phyloP scores from a whole-genome alignment of 495 filamentous ascomycete genomes.

The Rostrohypoxylon terebratum region DNA sequence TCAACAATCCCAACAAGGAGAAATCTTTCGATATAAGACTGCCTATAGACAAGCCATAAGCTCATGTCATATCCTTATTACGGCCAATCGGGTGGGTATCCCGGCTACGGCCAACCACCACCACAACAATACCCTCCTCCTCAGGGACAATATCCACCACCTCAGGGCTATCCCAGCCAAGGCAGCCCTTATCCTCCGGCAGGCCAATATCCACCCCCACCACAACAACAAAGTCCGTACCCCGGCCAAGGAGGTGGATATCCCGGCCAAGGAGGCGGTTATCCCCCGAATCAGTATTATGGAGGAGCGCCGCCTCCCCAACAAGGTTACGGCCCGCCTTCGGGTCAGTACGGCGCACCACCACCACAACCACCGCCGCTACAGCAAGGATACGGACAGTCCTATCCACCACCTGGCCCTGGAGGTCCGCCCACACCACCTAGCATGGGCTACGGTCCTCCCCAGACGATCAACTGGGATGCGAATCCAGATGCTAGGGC shows the following conservation, averaged over 20 bases:
- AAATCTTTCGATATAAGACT: neutral
- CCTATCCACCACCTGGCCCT: constrained; percentile 34
- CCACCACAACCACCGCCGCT: constrained; percentile 45
- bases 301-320: constrained; percentile 46
- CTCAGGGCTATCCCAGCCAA: constrained; percentile 38
- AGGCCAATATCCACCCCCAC: constrained; percentile 38
- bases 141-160: constrained; percentile 2
- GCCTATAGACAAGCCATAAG: constrained; percentile 9
- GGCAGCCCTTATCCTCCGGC: constrained; percentile 48
- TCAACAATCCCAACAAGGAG: neutral
- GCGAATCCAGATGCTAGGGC: constrained; percentile 72
- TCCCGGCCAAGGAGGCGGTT: constrained; percentile 38
- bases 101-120: neutral
- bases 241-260: constrained; percentile 34
- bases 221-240: constrained; percentile 35
- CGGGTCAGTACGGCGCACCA: constrained; percentile 57
- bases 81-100: constrained; percentile 29
- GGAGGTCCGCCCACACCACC: constrained; percentile 63
- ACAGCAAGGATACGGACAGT: constrained; percentile 37
- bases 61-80: constrained; percentile 38
- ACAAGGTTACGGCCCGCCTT: constrained; percentile 54
- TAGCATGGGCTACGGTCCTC: constrained; percentile 71
- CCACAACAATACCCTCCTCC: constrained; percentile 5
- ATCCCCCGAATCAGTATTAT: constrained; percentile 49
- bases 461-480: constrained; percentile 72